A percentile compares a stretch with the other conserved stretches of the same genome.
phyloP scores from a whole-genome alignment of 192 early-diverging fungal species.

The Mortierella hygrophila region DNA sequence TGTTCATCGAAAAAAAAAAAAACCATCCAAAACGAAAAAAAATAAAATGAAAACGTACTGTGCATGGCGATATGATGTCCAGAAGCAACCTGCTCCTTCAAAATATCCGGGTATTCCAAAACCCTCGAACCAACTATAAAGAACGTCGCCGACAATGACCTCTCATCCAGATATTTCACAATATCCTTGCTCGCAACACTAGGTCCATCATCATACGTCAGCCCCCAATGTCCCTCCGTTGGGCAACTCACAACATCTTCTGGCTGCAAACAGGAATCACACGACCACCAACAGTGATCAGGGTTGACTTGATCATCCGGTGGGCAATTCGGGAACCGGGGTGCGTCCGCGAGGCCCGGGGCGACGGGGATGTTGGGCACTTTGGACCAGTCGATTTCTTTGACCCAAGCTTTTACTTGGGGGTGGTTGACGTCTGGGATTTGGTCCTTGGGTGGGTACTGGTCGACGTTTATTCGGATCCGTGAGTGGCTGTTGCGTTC shows the following conservation, averaged over 20 bases:
- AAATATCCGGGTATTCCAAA: slow-evolving; percentile 59
- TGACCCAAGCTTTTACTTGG: slow-evolving; percentile 44
- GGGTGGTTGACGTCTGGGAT: slow-evolving; percentile 56
- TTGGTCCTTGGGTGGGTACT: slow-evolving; percentile 38
- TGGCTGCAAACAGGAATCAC: slow-evolving; percentile 49
- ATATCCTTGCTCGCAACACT: slow-evolving; percentile 42
- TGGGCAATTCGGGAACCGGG: slow-evolving; percentile 47
- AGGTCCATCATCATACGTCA: slow-evolving; percentile 66
- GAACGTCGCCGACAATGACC: slow-evolving; percentile 48
- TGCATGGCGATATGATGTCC: slow-evolving; percentile 68
- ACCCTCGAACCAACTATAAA: slow-evolving; percentile 66
- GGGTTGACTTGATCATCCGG: slow-evolving; percentile 28
- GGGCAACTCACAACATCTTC: slow-evolving; percentile 60
- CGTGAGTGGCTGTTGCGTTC: neutral
- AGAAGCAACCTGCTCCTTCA: slow-evolving; percentile 47
- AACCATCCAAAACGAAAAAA: neutral
- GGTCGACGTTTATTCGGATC: slow-evolving; percentile 16
- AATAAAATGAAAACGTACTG: slow-evolving; percentile 50
- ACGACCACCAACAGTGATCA: slow-evolving; percentile 59
- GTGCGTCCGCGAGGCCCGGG: slow-evolving; percentile 18
- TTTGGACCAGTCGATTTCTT: slow-evolving; percentile 48
- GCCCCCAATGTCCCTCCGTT: slow-evolving; percentile 54
- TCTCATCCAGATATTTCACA: slow-evolving; percentile 50
- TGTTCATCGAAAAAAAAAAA: neutral
- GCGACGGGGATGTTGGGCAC: slow-evolving; percentile 52